phyloP scores from a whole-genome alignment of 805 yeast genomes.

The Ogataea haglerorum region DNA sequence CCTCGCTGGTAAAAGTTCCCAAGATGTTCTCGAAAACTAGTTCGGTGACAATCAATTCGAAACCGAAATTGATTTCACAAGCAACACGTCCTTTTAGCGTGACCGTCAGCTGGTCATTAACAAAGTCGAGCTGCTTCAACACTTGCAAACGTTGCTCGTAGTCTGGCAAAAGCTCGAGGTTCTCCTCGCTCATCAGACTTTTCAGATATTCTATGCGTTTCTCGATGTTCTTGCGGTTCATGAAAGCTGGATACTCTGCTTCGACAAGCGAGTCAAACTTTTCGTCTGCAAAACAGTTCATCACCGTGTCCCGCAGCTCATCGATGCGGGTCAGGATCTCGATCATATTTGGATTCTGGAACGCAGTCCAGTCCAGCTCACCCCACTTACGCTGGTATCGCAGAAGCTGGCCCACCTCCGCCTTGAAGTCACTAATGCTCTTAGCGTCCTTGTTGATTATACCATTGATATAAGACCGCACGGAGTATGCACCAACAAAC shows the following conservation, averaged over 20 bases:
- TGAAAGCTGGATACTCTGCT: conserved; percentile 31
- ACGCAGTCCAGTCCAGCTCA: conserved; percentile 40
- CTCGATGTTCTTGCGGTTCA: conserved; percentile 44
- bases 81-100: conserved; percentile 88
- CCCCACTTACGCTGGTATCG: conserved; percentile 40
- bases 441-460: conserved; percentile 36
- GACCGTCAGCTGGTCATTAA: conserved; percentile 72
- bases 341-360: conserved; percentile 34
- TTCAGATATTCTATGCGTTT: conserved; percentile 53
- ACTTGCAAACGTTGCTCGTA: conserved; percentile 86
- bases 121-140: conserved; percentile 70
- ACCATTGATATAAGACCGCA: conserved; percentile 34
- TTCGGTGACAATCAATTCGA: conserved; percentile 88
- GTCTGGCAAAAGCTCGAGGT: conserved; percentile 85
- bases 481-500: conserved; percentile 38
- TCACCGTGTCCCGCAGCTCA: conserved; percentile 23
- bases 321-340: conserved; percentile 39
- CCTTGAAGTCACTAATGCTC: conserved; percentile 36
- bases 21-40: conserved; percentile 85
- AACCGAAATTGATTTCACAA: conserved; percentile 87
- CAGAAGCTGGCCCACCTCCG: conserved; percentile 36
- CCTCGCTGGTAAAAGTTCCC: conserved; percentile 92
- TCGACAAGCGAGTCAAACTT: conserved; percentile 15
- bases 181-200: conserved; percentile 75
- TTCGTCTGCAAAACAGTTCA: conserved; percentile 28